Evolutionary conservation across 1,284 basidiomycete genomes (phyloP).

Genomic region (Caloboletus firmus): DNA sequence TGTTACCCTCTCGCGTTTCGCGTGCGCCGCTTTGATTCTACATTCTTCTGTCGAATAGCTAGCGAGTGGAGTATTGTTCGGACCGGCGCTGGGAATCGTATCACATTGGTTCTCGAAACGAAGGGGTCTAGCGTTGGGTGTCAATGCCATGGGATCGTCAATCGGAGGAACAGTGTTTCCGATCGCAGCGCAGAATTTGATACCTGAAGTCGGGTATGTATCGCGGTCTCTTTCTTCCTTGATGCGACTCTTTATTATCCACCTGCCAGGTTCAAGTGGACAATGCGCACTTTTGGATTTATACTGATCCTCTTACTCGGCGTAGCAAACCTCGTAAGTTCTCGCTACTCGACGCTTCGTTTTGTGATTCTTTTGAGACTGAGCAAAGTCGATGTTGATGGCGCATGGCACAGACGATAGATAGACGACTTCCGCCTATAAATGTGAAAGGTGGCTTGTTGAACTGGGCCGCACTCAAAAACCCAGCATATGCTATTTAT

Average conservation of each 20-base stretch:
- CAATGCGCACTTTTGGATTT: conserved; percentile 48
- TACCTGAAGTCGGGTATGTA: conserved; percentile 39
- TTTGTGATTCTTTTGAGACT: background rate
- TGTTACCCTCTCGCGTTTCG: background rate
- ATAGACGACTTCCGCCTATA: conserved; percentile 43
- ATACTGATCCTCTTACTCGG: conserved; percentile 40
- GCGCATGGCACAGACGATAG: conserved; percentile 41
- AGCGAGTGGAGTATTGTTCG: conserved; percentile 41
- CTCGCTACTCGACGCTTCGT: background rate
- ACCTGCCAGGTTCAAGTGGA: conserved; percentile 41
- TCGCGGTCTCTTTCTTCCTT: background rate
- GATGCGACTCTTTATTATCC: background rate
- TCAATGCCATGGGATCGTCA: conserved; percentile 43
- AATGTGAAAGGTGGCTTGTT: conserved; percentile 43
- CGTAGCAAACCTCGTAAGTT: conserved; percentile 38
- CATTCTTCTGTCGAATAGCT: conserved; percentile 11
- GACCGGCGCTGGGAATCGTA: conserved; percentile 43
- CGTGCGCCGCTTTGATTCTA: background rate
- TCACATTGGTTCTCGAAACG: conserved; percentile 50
- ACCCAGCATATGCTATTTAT: conserved; percentile 41
- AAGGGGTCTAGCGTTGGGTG: conserved; percentile 43
- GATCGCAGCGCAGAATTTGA: conserved; percentile 41
- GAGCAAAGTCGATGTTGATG: conserved; percentile 8
- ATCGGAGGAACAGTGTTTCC: conserved; percentile 48
- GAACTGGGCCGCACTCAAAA: conserved; percentile 42